Percentiles rank a stretch among this genome's conserved stretches.
Conservation (phyloP, 148 eudicot species). For the Heliosperma pusillum region DNA sequence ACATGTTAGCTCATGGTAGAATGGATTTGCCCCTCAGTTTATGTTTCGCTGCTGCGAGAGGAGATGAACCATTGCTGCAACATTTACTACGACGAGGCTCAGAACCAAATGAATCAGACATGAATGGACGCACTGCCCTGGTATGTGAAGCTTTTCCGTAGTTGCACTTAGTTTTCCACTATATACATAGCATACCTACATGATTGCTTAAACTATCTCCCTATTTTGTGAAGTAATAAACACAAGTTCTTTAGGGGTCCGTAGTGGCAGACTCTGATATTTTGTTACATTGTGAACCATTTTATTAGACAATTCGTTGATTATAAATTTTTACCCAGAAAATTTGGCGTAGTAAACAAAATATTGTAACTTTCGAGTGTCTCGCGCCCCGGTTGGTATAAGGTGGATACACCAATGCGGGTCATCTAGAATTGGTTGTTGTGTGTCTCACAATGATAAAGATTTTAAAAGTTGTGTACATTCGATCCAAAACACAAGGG, state of each 20-base stretch:
- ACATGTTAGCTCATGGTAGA: conserved; percentile 61
- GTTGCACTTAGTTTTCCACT: background rate
- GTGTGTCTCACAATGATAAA: background rate
- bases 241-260: background rate
- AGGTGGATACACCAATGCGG: background rate
- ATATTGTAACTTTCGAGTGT: background rate
- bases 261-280: background rate
- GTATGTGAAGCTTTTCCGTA: conserved; percentile 26
- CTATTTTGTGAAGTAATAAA: background rate
- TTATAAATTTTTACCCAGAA: background rate
- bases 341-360: background rate
- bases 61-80: conserved; percentile 58
- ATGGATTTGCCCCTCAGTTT: conserved; percentile 73
- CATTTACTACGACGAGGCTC: conserved; percentile 56
- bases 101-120: conserved; percentile 60
- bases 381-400: background rate
- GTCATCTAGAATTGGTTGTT: background rate
- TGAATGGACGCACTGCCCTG: conserved; percentile 58
- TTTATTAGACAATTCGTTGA: background rate
- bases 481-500: background rate
- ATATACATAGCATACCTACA: background rate
- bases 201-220: background rate
- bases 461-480: background rate
- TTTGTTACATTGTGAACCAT: background rate
- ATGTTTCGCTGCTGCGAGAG: conserved; percentile 65